Evolutionary conservation across 345 rosid species (phyloP).

Genomic region (Heritiera littoralis): DNA sequence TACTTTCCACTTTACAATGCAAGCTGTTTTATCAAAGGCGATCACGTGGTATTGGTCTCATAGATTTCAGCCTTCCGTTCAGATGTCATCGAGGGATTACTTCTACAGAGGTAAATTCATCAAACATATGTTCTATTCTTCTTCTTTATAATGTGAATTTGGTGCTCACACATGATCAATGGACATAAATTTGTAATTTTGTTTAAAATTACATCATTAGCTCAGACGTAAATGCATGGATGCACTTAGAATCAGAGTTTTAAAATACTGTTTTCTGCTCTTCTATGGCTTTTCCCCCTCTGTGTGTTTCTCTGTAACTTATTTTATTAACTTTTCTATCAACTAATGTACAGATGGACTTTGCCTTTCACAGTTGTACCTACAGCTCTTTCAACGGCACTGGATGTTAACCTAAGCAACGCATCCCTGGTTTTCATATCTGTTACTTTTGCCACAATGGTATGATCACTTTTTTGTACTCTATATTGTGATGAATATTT

Average conservation of each 20-base stretch:
- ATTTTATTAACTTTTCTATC: conserved; percentile 53
- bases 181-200: background rate
- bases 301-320: conserved; percentile 23
- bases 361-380: conserved; percentile 98
- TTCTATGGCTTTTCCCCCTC: background rate
- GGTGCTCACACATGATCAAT: background rate
- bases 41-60: conserved; percentile 88
- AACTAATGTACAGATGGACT: conserved; percentile 85
- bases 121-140: background rate
- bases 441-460: conserved; percentile 99
- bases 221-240: conserved; percentile 4
- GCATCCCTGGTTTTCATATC: conserved; percentile 97
- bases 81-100: conserved; percentile 88
- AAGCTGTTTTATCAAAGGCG: conserved; percentile 78
- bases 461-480: conserved; percentile 39
- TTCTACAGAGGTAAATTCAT: conserved; percentile 64
- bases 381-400: conserved; percentile 93
- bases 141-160: conserved; percentile 15
- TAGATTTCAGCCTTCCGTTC: conserved; percentile 56
- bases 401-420: conserved; percentile 96
- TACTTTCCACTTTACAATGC: conserved; percentile 86
- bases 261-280: conserved; percentile 9
- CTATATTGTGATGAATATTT: conserved; percentile 4
- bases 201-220: background rate
- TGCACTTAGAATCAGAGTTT: background rate